Evolutionary conservation across 257 asterid genomes (phyloP).

Genomic region (Leptodermis oblonga): DNA sequence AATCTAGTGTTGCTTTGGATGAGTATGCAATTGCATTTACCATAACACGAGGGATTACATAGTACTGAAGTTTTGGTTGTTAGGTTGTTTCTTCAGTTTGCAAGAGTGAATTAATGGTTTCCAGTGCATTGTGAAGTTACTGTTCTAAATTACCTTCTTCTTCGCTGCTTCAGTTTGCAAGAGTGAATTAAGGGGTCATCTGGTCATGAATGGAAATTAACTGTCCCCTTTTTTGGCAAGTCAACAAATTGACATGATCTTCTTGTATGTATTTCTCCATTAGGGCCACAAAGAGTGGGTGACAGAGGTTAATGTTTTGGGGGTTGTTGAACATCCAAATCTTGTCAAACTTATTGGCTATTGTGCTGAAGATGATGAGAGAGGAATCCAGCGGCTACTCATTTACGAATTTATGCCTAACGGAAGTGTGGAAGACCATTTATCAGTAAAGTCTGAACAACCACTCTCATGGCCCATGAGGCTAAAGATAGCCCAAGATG

Average conservation of each 20-base stretch:
- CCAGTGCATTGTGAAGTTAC: neutral
- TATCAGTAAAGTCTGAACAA: slow-evolving; percentile 44
- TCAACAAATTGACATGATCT: slow-evolving; percentile 10
- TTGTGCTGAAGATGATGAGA: slow-evolving; percentile 97
- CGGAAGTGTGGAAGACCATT: slow-evolving; percentile 85
- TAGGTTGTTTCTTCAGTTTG: neutral
- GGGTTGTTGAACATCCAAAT: slow-evolving; percentile 84
- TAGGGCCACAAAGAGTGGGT: slow-evolving; percentile 99
- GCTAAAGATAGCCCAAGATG: slow-evolving; percentile 82
- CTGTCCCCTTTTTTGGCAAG: neutral
- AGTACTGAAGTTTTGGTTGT: neutral
- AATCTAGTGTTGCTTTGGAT: neutral
- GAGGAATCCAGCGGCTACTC: slow-evolving; percentile 95
- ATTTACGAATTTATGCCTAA: slow-evolving; percentile 88
- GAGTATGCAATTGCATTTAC: neutral
- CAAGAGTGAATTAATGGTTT: neutral
- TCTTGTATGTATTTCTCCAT: slow-evolving; percentile 8
- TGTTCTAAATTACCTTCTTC: neutral
- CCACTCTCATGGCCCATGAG: slow-evolving; percentile 88
- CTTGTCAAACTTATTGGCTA: slow-evolving; percentile 91
- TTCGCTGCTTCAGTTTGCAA: neutral
- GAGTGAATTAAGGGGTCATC: neutral
- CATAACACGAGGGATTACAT: neutral
- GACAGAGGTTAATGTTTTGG: slow-evolving; percentile 95
- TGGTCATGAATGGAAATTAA: slow-evolving; percentile 7